phyloP scores from a whole-genome alignment of 176 grass and related monocot genomes.

The Lolium rigidum region DNA sequence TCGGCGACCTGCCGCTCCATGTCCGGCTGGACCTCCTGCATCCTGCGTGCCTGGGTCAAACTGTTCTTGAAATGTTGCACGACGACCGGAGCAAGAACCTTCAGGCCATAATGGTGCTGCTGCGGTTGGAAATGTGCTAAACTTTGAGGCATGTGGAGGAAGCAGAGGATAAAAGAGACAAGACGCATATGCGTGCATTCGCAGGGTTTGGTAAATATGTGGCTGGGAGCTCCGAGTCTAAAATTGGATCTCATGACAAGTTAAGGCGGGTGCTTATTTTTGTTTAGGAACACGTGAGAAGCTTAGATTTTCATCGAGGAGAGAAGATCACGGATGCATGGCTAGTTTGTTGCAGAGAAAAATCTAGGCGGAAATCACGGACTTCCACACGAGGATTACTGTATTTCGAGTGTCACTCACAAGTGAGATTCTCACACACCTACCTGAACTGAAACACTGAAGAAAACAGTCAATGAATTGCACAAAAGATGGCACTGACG shows the following conservation, averaged over 20 bases:
- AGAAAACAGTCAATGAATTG: neutral
- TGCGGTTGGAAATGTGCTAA: constrained; percentile 42
- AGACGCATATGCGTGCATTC: constrained; percentile 6
- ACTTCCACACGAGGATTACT: neutral
- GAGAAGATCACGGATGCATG: neutral
- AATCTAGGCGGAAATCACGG: neutral
- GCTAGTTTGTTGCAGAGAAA: neutral
- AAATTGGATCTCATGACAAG: constrained; percentile 35
- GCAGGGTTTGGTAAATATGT: constrained; percentile 31
- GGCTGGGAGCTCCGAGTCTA: constrained; percentile 23
- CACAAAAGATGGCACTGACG: neutral
- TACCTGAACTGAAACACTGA: neutral
- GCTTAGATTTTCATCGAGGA: neutral
- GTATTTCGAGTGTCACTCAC: neutral
- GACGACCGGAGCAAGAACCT: constrained; percentile 9
- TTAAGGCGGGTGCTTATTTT: neutral
- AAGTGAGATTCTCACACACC: neutral
- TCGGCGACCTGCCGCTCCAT: constrained; percentile 62
- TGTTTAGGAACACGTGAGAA: constrained; percentile 5
- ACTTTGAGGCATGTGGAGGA: constrained; percentile 38
- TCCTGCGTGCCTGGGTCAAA: constrained; percentile 18
- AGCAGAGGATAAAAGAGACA: constrained; percentile 32
- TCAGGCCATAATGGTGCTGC: constrained; percentile 30
- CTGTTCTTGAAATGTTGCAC: constrained; percentile 14
- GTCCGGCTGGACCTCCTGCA: constrained; percentile 43